phyloP scores from a whole-genome alignment of 2,329 filamentous ascomycete species.

The Xylaria polymorpha region DNA sequence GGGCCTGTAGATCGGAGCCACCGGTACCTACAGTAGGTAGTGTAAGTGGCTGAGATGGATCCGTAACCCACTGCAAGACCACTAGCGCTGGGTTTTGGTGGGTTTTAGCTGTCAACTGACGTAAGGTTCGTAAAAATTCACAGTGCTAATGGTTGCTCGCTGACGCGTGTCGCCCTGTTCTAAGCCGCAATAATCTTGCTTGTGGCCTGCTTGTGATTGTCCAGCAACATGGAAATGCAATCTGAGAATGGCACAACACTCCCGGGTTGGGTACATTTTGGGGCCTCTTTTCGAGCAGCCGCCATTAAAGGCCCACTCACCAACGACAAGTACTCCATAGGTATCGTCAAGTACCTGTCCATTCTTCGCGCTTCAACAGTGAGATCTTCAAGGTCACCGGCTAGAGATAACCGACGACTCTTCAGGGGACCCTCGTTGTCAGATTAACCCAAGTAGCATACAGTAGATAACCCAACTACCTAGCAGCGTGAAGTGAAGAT shows the following conservation, averaged over 20 bases:
- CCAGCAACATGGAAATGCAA: constrained; percentile 8
- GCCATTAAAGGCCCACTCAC: constrained; percentile 1
- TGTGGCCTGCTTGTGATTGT: constrained; percentile 12
- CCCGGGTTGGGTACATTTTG: neutral
- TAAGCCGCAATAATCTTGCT: neutral
- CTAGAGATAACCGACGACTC: constrained; percentile 11
- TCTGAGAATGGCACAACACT: constrained; percentile 3
- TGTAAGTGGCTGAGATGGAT: constrained; percentile 2
- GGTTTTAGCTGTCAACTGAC: constrained; percentile 15
- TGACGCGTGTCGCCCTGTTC: constrained; percentile 20
- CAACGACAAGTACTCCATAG: constrained; percentile 10
- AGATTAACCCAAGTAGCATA: neutral
- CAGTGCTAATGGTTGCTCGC: neutral
- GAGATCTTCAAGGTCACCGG: constrained; percentile 12
- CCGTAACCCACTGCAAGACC: neutral
- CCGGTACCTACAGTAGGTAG: too few relatives aligned
- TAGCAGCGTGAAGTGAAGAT: constrained; percentile 15
- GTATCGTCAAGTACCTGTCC: constrained; percentile 13
- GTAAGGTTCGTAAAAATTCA: constrained; percentile 15
- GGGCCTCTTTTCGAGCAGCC: neutral
- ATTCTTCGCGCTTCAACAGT: neutral
- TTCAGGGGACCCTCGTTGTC: neutral
- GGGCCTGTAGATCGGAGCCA: neutral
- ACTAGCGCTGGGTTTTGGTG: constrained; percentile 6
- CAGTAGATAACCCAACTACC: neutral